Conservation (phyloP, 139 green algal genomes). For the Picochlorum sp. region DNA sequence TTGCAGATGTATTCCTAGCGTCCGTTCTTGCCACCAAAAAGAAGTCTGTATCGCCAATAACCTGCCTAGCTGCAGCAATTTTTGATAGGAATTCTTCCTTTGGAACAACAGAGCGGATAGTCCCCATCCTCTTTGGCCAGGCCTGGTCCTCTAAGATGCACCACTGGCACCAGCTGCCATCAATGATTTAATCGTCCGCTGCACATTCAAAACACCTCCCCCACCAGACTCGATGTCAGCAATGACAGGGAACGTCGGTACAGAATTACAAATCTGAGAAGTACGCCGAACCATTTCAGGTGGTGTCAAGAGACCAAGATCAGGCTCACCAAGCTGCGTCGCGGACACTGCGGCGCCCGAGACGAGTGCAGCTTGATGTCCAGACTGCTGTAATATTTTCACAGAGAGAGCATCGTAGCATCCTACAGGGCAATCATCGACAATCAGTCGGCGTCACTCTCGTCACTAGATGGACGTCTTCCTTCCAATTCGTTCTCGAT, state of each 20-base stretch:
- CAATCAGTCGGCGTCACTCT: neutral
- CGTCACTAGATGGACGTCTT: neutral
- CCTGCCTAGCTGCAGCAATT: constrained; percentile 55
- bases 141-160: constrained; percentile 72
- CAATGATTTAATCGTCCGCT: constrained; percentile 70
- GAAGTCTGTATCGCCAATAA: constrained; percentile 67
- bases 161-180: constrained; percentile 59
- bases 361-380: constrained; percentile 47
- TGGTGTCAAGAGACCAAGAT: constrained; percentile 63
- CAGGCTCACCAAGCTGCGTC: constrained; percentile 59
- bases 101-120: constrained; percentile 51
- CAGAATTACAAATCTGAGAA: constrained; percentile 43
- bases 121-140: constrained; percentile 57
- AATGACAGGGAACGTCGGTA: constrained; percentile 49
- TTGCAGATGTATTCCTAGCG: constrained; percentile 43
- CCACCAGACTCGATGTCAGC: constrained; percentile 75
- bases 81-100: constrained; percentile 58
- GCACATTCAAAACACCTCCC: constrained; percentile 73
- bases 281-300: constrained; percentile 63
- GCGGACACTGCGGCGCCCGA: constrained; percentile 52
- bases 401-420: constrained; percentile 63
- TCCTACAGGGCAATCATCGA: constrained; percentile 17
- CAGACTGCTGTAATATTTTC: constrained; percentile 33
- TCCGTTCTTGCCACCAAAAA: constrained; percentile 72
- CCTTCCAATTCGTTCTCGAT: neutral